Base-by-base conservation (phyloP, 1,284 basidiomycete species). In the Cutaneotrichosporon dermatis region DNA sequence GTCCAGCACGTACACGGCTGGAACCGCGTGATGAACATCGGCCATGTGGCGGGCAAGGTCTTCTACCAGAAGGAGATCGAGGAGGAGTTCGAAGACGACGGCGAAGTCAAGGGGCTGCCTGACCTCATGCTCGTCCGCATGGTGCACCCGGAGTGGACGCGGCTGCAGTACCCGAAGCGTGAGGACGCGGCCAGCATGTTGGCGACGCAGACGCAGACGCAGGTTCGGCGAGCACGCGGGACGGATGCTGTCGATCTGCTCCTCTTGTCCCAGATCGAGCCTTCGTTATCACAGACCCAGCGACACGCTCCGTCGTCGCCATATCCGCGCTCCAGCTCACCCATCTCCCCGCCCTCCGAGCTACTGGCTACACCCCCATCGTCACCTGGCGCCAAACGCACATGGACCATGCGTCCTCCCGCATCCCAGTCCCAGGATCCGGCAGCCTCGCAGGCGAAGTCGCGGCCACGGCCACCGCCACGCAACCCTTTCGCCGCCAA, bases 71-170 rank as follows among this genome's bases (percentile, higher is more conserved):
- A 49, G 55, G 35, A 46, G 37, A 33, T 8, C 42, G 55, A 57
- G 11, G 35, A 25, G 41, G 41, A 25, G 43, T 49, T 36, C 1
- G 55, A 11, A 15, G 6, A 35, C 15, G 6, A 35, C 34, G 12
- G 13, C 12, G 46, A 49, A 33, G 46, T 49, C 6, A 12, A 7
- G 46, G 46, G 46, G 6, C 33, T 49, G 33, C 46, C 46, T 9
- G 64, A 67, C 13, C 46, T 68, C 46, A 72, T 74, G 72, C 52
- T 74, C 54, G 71, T 74, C 10, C 60, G 72, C 33, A 64, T 71
- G 64, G 66, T 71, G n/a, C 55, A 60, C 40, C 59, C 62, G 9
- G 46, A 64, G 25, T 74, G 72, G 72, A 63, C 66, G 40, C 55
- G 40, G 15, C 36, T 71, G 48, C n/a, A 33, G 25, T 49, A 49